Evolutionary conservation across 2,329 filamentous ascomycete species (phyloP), one percentile per base, ranked within the genome.

Genomic region (Cladorrhinum sp.): DNA sequence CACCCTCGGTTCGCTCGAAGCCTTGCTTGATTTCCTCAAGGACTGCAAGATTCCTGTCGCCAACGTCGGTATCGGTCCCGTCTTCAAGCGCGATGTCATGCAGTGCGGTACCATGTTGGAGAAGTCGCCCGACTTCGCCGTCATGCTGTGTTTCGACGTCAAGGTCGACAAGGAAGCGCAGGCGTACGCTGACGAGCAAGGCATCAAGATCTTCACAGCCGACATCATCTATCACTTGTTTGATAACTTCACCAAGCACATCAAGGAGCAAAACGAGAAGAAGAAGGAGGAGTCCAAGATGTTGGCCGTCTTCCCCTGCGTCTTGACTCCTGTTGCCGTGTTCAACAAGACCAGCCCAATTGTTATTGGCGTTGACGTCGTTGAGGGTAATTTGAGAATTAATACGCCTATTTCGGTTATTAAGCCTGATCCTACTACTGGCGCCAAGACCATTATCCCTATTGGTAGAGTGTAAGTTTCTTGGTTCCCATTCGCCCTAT

Each of bases 221-320:
- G 93, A 99, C 76, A 99, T 99, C 70, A 99, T 99, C 72, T 99
- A 99, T 77, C 95, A 99, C 76, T 81, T 99, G 60, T 99, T 99
- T 75, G 96, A 99, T 76, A 83, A 90, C 66, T 99, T 99, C 78
- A 98, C 91, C 49, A 91, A 91, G 75, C 93, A 99, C 77, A 96
- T 97, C 90, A 87, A 88, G 27, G 82, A 90, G 69, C 84, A 96
- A 67, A 82, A 88, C 27, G 92, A 93, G 77, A 89, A 93, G 81
- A 93, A 92, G 80, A 97, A 97, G 82, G 93, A 98, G 72, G 93
- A 98, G 71, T 91, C 88, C 71, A 98, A 98, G 81, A 86, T 97
- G 79, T 79, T 95, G 70, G 96, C 95, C 49, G 93, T 99, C 68
- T 99, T 98, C 85, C 96, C 95, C 36, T 98, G 95, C 72, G 90